Evolutionary conservation across 1,139 yeast genomes (phyloP).

Genomic region (Hyphopichia burtonii): DNA sequence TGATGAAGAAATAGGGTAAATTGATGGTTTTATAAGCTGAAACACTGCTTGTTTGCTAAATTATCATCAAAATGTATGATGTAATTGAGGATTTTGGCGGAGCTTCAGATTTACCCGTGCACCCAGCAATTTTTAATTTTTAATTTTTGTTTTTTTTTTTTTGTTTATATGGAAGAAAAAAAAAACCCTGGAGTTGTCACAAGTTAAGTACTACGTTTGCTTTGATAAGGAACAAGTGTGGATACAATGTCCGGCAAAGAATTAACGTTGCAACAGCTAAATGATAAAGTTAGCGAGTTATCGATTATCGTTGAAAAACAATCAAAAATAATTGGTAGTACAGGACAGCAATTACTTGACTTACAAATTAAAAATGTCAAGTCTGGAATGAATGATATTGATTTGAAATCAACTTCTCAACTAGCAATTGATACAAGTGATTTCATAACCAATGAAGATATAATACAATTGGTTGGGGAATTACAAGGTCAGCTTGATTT

Average conservation of each 20-base stretch:
- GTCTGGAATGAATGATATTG: constrained; percentile 32
- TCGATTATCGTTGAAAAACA: constrained; percentile 50
- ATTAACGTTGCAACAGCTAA: constrained; percentile 18
- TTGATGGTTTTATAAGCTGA: too few species aligned
- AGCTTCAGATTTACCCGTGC: too few species aligned
- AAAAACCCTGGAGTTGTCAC: neutral
- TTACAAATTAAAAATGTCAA: constrained; percentile 58
- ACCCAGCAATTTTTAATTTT: too few species aligned
- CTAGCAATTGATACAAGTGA: constrained; percentile 50
- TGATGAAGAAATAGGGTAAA: too few species aligned
- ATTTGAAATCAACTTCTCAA: constrained; percentile 8
- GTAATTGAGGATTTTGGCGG: too few species aligned
- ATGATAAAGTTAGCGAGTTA: constrained; percentile 46
- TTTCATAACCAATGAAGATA: constrained; percentile 75
- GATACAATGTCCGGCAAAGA: neutral
- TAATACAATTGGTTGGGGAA: constrained; percentile 83
- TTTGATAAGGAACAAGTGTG: neutral
- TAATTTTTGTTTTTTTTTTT: too few species aligned
- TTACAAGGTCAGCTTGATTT: constrained; percentile 81
- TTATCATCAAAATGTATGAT: too few species aligned
- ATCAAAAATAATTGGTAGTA: constrained; percentile 44
- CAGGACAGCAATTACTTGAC: constrained; percentile 75
- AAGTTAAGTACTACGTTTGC: neutral
- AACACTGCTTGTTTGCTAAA: too few species aligned
- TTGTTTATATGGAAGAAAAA: neutral